Base-by-base conservation (phyloP, 139 green algal genomes). In the Mesostigma viride region DNA sequence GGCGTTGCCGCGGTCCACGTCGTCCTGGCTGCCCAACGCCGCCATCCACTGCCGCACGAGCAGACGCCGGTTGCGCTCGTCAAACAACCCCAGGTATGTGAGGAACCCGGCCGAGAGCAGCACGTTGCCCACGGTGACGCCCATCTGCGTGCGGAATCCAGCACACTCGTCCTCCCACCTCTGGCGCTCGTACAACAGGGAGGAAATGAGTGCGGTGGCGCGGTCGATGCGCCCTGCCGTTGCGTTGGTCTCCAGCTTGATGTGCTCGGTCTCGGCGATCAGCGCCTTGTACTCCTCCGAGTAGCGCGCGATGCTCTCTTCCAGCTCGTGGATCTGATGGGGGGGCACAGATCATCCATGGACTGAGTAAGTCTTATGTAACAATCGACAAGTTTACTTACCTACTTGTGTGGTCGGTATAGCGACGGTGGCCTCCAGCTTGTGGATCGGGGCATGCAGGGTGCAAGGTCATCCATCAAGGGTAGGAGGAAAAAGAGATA, bases 11-110 rank as follows among this genome's bases (percentile, higher is more conserved):
- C n/a, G n/a, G n/a, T n/a, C n/a, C n/a, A n/a, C n/a, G n/a, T n/a
- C n/a, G n/a, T n/a, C n/a, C n/a, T n/a, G n/a, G n/a, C 45, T 22
- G 45, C 22, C 45, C 22, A 56, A 56, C 22, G 45, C 22, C 22
- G 45, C 35, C 65, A 69, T 27, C 65, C 65, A 71, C 24, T 57
- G 40, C 22, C 20, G 17, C 24, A 71, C 32, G 31, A 71, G 65
- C 57, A 32, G 33, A 31, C 32, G 28, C 31, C 65, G n/a, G 46
- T 71, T 27, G 22, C 28, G 20, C 1, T 68, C 14, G 31, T 71
- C 65, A 17, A 71, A 32, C 30, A 32, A 45, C 1, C 65, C 65
- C 31, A 71, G 57, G 48, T 71, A 71, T 30, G 65, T 45, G 3
- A 71, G 58, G 27, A 65, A 68, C 27, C 30, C 65, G 6, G 65